These are phyloP conservation scores for Davidsoniella eucalypti DNA, from an alignment of 2,329 filamentous ascomycete genomes.

Conservation along the genomic window DNA sequence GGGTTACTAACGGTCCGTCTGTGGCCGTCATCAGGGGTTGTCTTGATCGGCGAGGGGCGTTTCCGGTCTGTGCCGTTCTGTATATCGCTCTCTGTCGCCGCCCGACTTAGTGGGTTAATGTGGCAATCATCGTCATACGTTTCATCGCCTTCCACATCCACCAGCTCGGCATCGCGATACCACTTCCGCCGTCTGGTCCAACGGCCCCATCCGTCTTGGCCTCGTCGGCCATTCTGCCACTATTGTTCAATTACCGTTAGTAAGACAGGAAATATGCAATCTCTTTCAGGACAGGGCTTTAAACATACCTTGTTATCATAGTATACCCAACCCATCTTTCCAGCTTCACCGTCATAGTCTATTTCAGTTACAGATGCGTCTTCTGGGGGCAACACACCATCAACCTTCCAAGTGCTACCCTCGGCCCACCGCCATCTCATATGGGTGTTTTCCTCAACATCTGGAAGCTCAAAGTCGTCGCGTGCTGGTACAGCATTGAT, in stretches of 20 bases:
- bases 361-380: constrained; percentile 17
- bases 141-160: constrained; percentile 40
- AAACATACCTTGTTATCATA: constrained; percentile 79
- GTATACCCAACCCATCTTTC: constrained; percentile 77
- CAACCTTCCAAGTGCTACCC: constrained; percentile 73
- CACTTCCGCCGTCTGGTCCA: constrained; percentile 91
- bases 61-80: constrained; percentile 3
- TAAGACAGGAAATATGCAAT: neutral
- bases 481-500: constrained; percentile 63
- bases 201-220: constrained; percentile 78
- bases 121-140: neutral
- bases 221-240: constrained; percentile 80
- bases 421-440: constrained; percentile 62
- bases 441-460: constrained; percentile 41
- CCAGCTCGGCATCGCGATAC: constrained; percentile 90
- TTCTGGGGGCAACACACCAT: constrained; percentile 45
- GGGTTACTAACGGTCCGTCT: too few species aligned
- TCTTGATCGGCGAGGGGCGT: constrained; percentile 8
- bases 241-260: constrained; percentile 21
- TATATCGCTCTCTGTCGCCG: too few species aligned
- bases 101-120: neutral
- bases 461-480: constrained; percentile 48
- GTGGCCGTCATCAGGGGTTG: neutral
- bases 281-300: neutral
- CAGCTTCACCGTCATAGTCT: constrained; percentile 42